Conservation (phyloP, 1,139 yeast species). For the Hansenula sp. region DNA sequence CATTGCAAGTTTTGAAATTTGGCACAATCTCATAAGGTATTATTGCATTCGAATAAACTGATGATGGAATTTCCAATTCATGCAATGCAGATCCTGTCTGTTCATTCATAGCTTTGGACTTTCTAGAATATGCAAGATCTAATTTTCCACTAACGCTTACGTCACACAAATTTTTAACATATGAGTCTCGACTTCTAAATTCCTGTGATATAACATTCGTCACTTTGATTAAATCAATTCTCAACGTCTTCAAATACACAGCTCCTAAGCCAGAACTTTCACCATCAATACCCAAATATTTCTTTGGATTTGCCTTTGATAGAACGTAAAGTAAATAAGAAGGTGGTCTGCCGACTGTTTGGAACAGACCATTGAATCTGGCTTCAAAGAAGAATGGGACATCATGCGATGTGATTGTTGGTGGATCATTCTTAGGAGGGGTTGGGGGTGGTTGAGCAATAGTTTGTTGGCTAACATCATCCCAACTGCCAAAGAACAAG, state of each 20-base stretch:
- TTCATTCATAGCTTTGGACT: conserved; percentile 28
- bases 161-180: conserved; percentile 27
- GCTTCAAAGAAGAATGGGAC: conserved; percentile 45
- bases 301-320: conserved; percentile 32
- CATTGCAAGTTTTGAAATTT: conserved; percentile 55
- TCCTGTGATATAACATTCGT: conserved; percentile 18
- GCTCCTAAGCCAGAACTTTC: conserved; percentile 47
- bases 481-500: conserved; percentile 4
- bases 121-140: conserved; percentile 37
- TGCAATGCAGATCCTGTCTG: conserved; percentile 27
- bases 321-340: conserved; percentile 37
- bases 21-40: conserved; percentile 52
- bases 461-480: background rate
- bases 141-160: conserved; percentile 34
- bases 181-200: conserved; percentile 6
- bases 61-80: conserved; percentile 45
- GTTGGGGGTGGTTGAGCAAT: conserved; percentile 3
- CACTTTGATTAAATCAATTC: conserved; percentile 29
- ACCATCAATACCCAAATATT: conserved; percentile 36
- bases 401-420: conserved; percentile 33
- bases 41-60: conserved; percentile 34
- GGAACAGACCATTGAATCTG: conserved; percentile 29
- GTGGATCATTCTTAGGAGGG: conserved; percentile 13
- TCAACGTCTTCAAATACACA: conserved; percentile 37
- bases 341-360: conserved; percentile 42